A percentile compares a stretch with the other conserved stretches of the same genome.
These are phyloP conservation scores for Clonostachys sp. DNA, from an alignment of 2,329 filamentous ascomycete genomes.

Conservation along the genomic window DNA sequence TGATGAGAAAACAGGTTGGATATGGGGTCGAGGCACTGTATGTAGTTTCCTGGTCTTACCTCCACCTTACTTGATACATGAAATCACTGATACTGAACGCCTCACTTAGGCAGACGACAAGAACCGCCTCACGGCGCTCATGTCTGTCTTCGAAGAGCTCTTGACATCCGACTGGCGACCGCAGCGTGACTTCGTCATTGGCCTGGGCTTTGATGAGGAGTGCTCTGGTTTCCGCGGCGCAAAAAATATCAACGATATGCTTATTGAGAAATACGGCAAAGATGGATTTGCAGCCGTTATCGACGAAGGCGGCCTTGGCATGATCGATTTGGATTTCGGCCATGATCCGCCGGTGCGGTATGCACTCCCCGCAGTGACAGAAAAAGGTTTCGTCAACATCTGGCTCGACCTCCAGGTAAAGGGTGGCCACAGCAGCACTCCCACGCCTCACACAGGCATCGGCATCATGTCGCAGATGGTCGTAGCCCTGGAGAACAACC, in stretches of 20 bases:
- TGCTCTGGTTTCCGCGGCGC: neutral
- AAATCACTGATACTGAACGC: no score
- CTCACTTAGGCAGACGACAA: constrained; percentile 43
- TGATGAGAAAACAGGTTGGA: constrained; percentile 53
- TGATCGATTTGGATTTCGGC: no score
- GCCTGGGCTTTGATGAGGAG: neutral
- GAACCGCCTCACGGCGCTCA: constrained; percentile 51
- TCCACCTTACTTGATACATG: no score
- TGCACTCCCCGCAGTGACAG: neutral
- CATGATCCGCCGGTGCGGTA: neutral
- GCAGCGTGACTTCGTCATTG: neutral
- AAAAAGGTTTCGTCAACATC: neutral
- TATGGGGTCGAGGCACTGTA: constrained; percentile 43
- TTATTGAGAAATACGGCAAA: no score
- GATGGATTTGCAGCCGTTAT: no score
- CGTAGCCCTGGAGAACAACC: neutral
- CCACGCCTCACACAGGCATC: neutral
- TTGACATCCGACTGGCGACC: neutral
- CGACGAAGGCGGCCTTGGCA: no score
- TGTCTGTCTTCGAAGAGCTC: constrained; percentile 44
- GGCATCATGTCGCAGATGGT: neutral
- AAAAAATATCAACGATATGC: neutral
- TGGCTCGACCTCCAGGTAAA: neutral
- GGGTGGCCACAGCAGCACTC: neutral
- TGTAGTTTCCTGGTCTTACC: no score